These are phyloP conservation scores for Leishmania arabica DNA, from an alignment of 208 protist genomes.

Conservation along the genomic window DNA sequence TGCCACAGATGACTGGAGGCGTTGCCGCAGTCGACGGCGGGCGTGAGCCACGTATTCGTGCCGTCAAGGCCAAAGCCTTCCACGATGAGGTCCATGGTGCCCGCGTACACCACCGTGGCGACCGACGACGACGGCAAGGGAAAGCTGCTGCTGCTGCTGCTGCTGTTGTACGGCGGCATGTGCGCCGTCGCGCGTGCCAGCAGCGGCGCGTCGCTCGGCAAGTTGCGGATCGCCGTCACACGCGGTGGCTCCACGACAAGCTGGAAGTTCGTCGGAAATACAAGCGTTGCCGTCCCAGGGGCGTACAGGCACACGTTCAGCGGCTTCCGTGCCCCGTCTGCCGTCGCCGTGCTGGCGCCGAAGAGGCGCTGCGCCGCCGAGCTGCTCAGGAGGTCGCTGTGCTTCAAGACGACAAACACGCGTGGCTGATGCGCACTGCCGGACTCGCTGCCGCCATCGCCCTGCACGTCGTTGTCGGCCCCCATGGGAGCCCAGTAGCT, in stretches of 20 bases:
- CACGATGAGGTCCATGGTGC: conserved; percentile 67
- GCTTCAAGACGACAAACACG: conserved; percentile 46
- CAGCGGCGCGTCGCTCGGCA: conserved; percentile 26
- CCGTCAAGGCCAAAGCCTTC: conserved; percentile 67
- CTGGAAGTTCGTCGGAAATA: conserved; percentile 55
- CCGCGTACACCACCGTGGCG: conserved; percentile 54
- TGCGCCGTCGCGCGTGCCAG: conserved; percentile 21
- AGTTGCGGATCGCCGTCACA: conserved; percentile 47
- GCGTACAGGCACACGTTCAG: conserved; percentile 70
- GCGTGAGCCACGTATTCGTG: conserved; percentile 51
- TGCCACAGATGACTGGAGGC: conserved; percentile 71
- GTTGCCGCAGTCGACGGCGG: conserved; percentile 70
- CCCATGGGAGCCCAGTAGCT: conserved; percentile 36
- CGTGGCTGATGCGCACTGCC: conserved; percentile 17
- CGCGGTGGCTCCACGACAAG: conserved; percentile 55
- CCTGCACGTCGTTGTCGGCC: neutral
- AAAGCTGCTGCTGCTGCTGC: neutral
- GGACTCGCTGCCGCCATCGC: neutral
- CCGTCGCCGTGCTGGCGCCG: conserved; percentile 20
- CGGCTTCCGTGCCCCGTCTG: conserved; percentile 20
- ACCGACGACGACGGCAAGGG: conserved; percentile 7
- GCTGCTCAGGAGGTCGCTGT: conserved; percentile 32
- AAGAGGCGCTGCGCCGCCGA: conserved; percentile 44
- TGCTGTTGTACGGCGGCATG: neutral
- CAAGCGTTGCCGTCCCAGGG: conserved; percentile 45